Conservation (phyloP, 306 rosid genomes). For the Vigna reflexopilosa region DNA sequence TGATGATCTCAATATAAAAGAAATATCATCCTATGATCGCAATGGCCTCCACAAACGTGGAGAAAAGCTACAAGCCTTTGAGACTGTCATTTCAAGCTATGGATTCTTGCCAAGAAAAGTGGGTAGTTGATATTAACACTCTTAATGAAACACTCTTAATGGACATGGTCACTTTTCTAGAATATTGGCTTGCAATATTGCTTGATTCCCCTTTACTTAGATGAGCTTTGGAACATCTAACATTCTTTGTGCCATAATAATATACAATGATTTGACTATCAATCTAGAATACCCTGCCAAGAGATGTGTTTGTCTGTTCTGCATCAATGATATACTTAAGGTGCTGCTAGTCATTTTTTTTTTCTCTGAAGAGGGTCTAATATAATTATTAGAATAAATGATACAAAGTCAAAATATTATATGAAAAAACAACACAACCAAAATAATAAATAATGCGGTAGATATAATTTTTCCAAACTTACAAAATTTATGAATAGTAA, state of each 20-base stretch:
- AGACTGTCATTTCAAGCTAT: slow-evolving; percentile 63
- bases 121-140: slow-evolving; percentile 3
- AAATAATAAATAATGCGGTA: too few relatives aligned
- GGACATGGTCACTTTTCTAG: slow-evolving; percentile 6
- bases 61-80: slow-evolving; percentile 75
- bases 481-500: too few relatives aligned
- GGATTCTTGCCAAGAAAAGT: slow-evolving; percentile 77
- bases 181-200: background rate
- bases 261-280: background rate
- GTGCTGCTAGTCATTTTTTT: too few relatives aligned
- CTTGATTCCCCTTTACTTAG: slow-evolving; percentile 7
- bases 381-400: too few relatives aligned
- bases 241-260: background rate
- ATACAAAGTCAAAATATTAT: too few relatives aligned
- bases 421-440: too few relatives aligned
- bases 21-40: slow-evolving; percentile 79
- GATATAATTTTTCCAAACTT: too few relatives aligned
- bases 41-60: slow-evolving; percentile 72
- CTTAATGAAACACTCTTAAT: slow-evolving; percentile 3
- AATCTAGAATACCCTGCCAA: background rate
- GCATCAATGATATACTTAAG: too few relatives aligned
- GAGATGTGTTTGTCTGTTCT: too few relatives aligned
- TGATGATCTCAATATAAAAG: slow-evolving; percentile 63
- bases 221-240: background rate
- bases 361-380: too few relatives aligned